Percentiles rank a stretch among this genome's conserved stretches.
phyloP scores from a whole-genome alignment of 2,329 filamentous ascomycete species.

The Fusarium fujikuroi region DNA sequence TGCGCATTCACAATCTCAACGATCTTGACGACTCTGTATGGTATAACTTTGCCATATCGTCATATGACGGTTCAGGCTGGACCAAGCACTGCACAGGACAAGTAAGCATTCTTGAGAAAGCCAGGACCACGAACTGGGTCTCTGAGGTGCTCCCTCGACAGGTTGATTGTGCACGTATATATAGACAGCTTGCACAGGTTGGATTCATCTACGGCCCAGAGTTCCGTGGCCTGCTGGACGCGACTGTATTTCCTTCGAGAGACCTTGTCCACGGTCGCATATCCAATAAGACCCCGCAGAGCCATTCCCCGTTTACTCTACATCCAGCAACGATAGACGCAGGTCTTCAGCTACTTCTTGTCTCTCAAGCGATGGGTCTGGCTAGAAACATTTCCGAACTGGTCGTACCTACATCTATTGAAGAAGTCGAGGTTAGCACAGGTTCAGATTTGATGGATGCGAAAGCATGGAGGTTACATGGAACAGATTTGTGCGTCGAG shows the following conservation, averaged over 20 bases:
- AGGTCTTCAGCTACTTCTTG: slow-evolving; percentile 1
- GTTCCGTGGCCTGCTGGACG: neutral
- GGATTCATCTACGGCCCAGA: slow-evolving; percentile 7
- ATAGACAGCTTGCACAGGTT: neutral
- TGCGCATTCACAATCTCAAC: slow-evolving; percentile 7
- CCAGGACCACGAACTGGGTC: neutral
- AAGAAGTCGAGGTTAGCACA: neutral
- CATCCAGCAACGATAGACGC: slow-evolving; percentile 19
- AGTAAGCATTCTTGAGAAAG: neutral
- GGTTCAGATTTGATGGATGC: slow-evolving; percentile 1
- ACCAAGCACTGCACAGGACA: slow-evolving; percentile 21
- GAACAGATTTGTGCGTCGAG: neutral
- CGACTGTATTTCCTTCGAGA: neutral
- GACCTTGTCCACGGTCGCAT: neutral
- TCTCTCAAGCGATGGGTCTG: neutral
- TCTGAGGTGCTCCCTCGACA: neutral
- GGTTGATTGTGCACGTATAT: neutral
- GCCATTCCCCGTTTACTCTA: neutral
- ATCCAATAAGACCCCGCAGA: neutral
- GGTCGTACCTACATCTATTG: slow-evolving; percentile 4
- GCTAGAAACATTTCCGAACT: neutral
- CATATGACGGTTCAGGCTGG: slow-evolving; percentile 15
- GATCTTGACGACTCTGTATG: slow-evolving; percentile 16
- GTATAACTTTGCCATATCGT: slow-evolving; percentile 19
- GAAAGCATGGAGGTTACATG: slow-evolving; percentile 9